Evolutionary conservation across 1,284 basidiomycete species (phyloP).

Genomic region (Pseudozyma thailandica): DNA sequence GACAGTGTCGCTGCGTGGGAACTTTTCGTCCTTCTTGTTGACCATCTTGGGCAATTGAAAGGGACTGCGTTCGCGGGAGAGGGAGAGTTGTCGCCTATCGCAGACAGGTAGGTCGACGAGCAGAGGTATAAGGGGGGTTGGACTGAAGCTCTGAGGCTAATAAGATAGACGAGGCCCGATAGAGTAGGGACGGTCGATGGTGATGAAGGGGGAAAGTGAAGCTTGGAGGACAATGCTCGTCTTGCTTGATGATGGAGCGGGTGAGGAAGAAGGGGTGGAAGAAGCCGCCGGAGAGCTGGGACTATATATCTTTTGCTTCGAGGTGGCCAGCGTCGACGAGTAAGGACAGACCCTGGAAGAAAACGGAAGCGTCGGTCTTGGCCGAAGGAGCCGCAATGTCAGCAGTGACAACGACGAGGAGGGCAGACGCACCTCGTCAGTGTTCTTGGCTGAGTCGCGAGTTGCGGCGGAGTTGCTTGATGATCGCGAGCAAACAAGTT

Average conservation of each 20-base stretch:
- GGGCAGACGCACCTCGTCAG: conserved; percentile 13
- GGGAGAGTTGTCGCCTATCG: conserved; percentile 24
- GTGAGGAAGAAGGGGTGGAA: conserved; percentile 25
- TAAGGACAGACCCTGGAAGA: conserved; percentile 4
- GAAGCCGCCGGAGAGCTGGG: conserved; percentile 38
- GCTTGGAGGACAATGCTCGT: conserved; percentile 1
- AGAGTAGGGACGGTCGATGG: neutral
- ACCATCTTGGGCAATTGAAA: conserved; percentile 24
- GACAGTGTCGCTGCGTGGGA: conserved; percentile 45
- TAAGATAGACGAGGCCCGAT: neutral
- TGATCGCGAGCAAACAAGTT: conserved; percentile 28
- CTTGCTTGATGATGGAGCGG: conserved; percentile 10
- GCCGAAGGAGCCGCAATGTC: conserved; percentile 24
- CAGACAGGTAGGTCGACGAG: conserved; percentile 41
- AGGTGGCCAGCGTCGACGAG: neutral
- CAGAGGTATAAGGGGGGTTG: neutral
- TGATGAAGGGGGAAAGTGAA: neutral
- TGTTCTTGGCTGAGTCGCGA: conserved; percentile 1
- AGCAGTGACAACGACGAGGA: conserved; percentile 3
- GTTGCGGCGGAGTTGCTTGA: neutral
- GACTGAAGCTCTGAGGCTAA: neutral
- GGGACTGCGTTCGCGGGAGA: neutral
- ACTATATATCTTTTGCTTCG: conserved; percentile 33
- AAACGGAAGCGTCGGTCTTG: conserved; percentile 22
- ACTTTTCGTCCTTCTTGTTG: conserved; percentile 37